Percentiles rank a stretch among this genome's conserved stretches.
These are phyloP conservation scores for Lepidium aucheri DNA, from an alignment of 345 rosid genomes.

Conservation along the genomic window DNA sequence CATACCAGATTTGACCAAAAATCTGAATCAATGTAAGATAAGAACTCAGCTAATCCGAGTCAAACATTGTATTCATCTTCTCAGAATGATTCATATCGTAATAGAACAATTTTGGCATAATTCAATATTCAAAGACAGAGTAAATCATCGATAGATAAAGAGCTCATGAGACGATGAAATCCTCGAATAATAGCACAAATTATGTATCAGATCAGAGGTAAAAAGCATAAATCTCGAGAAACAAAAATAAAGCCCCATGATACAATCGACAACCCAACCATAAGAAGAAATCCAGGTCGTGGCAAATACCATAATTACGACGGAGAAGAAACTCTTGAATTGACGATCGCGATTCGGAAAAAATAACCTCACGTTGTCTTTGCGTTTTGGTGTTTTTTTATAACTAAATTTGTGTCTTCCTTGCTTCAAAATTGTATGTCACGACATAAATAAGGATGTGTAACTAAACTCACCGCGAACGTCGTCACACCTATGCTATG, in stretches of 20 bases:
- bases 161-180: neutral
- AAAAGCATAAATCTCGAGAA: neutral
- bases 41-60: neutral
- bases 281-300: neutral
- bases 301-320: constrained; percentile 6
- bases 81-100: neutral
- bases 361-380: neutral
- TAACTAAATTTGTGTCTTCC: neutral
- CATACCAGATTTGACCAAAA: neutral
- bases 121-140: neutral
- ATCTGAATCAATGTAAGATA: neutral
- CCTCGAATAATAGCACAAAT: neutral
- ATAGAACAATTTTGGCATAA: neutral
- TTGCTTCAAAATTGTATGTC: neutral
- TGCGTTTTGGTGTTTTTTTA: neutral
- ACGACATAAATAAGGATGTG: neutral
- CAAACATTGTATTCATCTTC: neutral
- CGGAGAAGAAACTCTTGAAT: neutral
- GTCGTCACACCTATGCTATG: neutral
- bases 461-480: neutral
- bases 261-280: neutral
- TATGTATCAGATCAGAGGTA: neutral
- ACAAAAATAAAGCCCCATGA: neutral
- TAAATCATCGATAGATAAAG: neutral
- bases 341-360: neutral